Evolutionary conservation across 2,329 filamentous ascomycete species (phyloP), one percentile per base, ranked within the genome.

Genomic region (Colletotrichum sojae): DNA sequence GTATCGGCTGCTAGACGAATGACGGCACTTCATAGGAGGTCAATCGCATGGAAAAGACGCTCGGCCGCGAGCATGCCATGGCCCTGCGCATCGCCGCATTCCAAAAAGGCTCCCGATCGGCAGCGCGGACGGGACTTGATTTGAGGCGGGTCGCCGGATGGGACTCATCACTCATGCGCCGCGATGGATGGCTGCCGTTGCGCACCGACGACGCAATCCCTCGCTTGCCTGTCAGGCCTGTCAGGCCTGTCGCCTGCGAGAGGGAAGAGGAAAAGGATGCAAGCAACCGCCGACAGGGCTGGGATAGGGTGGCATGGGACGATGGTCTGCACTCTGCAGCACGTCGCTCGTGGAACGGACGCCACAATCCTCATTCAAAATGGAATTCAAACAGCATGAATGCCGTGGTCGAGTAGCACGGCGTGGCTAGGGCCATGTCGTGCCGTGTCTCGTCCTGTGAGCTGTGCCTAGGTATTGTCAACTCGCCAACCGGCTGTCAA

Each of bases 91-190:
- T 20, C 40, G 48, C 58, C 58, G 36, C 46, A 12, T 52, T 52
- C 57, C 25, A 54, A 40, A 40, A 62, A 39, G 40, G n/a, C n/a
- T 62, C 54, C 55, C 18, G 16, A 59, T 53, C 49, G 25, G 57
- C 48, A 13, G 5, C 45, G 9, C 16, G 31, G 16, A 43, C 43
- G 61, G 43, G 43, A 49, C 25, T 45, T 51, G n/a, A 18, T 60
- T 40, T 39, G 25, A 52, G 13, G 46, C 56, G 48, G 25, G 46
- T 25, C 55, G 25, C 43, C n/a, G 9, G 18, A 36, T 36, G 31
- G 31, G 31, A 36, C 8, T 36, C 31, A 10, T 8, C 8, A 31
- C 2, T 31, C 27, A 31, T n/a, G 9, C 16, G 31, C 18, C 39
- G 46, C 12, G 27, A 52, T 31, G 20, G 18, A 39, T 53, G 62